Conservation (phyloP, 495 filamentous ascomycete genomes). For the Penicillium lagena region DNA sequence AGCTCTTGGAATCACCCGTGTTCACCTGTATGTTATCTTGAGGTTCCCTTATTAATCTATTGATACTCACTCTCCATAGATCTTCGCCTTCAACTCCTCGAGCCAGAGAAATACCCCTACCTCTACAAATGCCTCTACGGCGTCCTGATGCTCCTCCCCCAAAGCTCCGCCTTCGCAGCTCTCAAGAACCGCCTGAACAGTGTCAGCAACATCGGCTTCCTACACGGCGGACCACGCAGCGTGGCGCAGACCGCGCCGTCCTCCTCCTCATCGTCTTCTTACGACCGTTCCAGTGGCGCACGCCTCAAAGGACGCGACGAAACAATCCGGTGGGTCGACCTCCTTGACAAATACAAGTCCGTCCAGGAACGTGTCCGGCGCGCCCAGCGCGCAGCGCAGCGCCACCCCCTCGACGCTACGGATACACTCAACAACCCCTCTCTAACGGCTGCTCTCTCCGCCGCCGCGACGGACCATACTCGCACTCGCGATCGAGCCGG, state of each 20-base stretch:
- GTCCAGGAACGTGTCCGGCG: slow-evolving; percentile 77
- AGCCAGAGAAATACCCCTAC: slow-evolving; percentile 92
- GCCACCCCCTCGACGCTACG: slow-evolving; percentile 20
- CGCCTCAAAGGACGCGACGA: slow-evolving; percentile 81
- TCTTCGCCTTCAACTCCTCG: slow-evolving; percentile 92
- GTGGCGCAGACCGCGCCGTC: slow-evolving; percentile 43
- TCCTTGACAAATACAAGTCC: slow-evolving; percentile 90
- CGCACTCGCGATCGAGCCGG: slow-evolving; percentile 37
- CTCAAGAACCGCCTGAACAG: slow-evolving; percentile 95
- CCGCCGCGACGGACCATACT: slow-evolving; percentile 15
- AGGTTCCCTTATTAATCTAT: not conserved
- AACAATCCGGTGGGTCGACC: slow-evolving; percentile 82
- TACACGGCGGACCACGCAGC: slow-evolving; percentile 79
- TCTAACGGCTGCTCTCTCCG: slow-evolving; percentile 26
- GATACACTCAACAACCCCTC: slow-evolving; percentile 16
- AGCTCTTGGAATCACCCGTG: slow-evolving; percentile 93
- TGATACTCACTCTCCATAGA: slow-evolving; percentile 43
- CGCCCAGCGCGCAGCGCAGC: slow-evolving; percentile 30
- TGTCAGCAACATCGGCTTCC: slow-evolving; percentile 92
- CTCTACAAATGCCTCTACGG: slow-evolving; percentile 99
- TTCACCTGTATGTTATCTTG: slow-evolving; percentile 69
- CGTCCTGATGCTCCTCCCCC: slow-evolving; percentile 93
- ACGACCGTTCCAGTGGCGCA: slow-evolving; percentile 61
- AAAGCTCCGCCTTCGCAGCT: slow-evolving; percentile 93
- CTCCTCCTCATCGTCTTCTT: slow-evolving; percentile 8